A percentile compares a stretch with the other conserved stretches of the same genome.
Conservation (phyloP, 495 filamentous ascomycete genomes). For the Diplogelasinospora grovesii region DNA sequence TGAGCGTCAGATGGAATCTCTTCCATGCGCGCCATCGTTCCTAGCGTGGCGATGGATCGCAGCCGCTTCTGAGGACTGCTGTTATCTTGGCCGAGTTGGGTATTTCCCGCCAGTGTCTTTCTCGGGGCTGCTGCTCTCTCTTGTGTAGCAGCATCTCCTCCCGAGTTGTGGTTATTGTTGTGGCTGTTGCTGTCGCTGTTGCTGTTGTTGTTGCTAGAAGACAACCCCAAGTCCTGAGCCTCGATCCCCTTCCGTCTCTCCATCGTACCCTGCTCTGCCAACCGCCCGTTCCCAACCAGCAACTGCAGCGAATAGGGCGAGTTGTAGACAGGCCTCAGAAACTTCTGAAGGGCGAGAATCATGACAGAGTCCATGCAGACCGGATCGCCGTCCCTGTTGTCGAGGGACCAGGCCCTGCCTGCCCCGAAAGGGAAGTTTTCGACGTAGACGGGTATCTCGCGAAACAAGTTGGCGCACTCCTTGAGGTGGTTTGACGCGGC, state of each 20-base stretch:
- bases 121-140: not conserved
- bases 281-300: conserved; percentile 30
- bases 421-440: conserved; percentile 49
- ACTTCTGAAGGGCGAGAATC: conserved; percentile 32
- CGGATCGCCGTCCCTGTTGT: conserved; percentile 28
- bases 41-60: conserved; percentile 20
- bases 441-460: conserved; percentile 73
- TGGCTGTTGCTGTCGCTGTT: no score
- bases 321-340: conserved; percentile 31
- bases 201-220: conserved; percentile 1
- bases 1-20: not conserved
- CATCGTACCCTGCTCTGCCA: conserved; percentile 26
- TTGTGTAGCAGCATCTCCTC: not conserved
- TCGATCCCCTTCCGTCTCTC: conserved; percentile 25
- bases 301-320: conserved; percentile 27
- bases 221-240: conserved; percentile 3
- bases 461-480: conserved; percentile 55
- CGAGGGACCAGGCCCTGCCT: conserved; percentile 59
- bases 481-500: conserved; percentile 57
- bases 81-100: conserved; percentile 26
- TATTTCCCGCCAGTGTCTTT: conserved; percentile 33
- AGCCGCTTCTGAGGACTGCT: conserved; percentile 15
- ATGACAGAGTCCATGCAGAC: conserved; percentile 36
- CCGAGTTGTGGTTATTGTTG: no score
- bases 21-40: conserved; percentile 6